Evolutionary conservation across 2,329 filamentous ascomycete genomes (phyloP).

Genomic region (Diaporthe vexans): DNA sequence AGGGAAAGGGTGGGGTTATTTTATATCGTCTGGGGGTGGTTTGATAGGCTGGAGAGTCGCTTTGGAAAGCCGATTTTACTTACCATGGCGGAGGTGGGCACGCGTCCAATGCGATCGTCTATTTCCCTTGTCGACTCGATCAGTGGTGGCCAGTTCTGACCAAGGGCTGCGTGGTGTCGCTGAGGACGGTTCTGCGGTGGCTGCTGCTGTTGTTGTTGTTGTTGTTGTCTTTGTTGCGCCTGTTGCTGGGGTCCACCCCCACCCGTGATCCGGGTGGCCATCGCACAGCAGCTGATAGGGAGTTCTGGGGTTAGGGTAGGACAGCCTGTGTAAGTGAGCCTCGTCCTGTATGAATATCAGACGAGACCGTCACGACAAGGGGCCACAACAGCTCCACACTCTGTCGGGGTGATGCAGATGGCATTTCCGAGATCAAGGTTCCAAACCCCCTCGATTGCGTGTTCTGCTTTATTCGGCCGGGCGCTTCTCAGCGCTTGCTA

Average conservation of each 20-base stretch:
- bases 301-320: slow-evolving; percentile 26
- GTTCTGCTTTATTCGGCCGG: background rate
- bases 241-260: background rate
- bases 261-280: slow-evolving; percentile 11
- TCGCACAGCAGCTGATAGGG: background rate
- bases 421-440: slow-evolving; percentile 11
- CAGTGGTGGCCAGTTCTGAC: slow-evolving; percentile 1
- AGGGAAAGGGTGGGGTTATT: background rate
- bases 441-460: background rate
- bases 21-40: background rate
- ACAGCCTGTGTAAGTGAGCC: background rate
- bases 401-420: background rate
- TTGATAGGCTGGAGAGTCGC: no score
- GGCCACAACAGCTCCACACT: background rate
- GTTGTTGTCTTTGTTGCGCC: background rate
- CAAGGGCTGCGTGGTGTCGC: background rate
- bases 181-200: background rate
- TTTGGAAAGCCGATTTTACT: background rate
- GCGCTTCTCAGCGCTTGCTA: background rate
- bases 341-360: background rate
- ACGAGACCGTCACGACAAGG: slow-evolving; percentile 19
- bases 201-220: slow-evolving; percentile 11
- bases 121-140: slow-evolving; percentile 23
- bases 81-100: slow-evolving; percentile 32
- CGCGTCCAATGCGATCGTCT: slow-evolving; percentile 11